Base-by-base conservation (phyloP, 2,329 filamentous ascomycete species). In the Trichoderma semiorbis region DNA sequence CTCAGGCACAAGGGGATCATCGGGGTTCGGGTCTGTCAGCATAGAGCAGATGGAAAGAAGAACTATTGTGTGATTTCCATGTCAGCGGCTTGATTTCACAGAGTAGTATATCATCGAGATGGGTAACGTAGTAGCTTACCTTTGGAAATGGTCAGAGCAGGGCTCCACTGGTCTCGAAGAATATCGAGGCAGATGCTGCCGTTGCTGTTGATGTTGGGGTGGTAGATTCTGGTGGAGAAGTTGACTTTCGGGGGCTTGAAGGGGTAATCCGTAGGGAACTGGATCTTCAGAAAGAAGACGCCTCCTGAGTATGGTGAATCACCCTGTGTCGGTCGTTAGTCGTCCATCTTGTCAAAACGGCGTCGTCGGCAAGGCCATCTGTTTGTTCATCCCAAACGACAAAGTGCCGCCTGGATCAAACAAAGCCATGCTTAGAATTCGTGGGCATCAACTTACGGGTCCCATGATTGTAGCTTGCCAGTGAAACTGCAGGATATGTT, bases 401-500 rank as follows among this genome's bases (percentile, higher is more conserved):
- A 30, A 66, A 50, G 34, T n/a, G 43, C 14, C 21, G 30, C 8
- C 11, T 32, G 43, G 34, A 28, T 60, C 62, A 39, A 24, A 21
- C 16, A 58, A 34, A 28, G 39, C 18, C 8, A 3, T n/a, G 43
- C 43, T 5, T n/a, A 14, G 43, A 12, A 21, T 50, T 5, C 11
- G 11, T 12, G 36, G 65, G 4, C 36, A 43, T 69, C 7, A 77
- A 79, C 93, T 90, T 91, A 97, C 94, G 83, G 96, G 96, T 85
- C 96, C 96, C 96, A 99, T 99, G 83, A 99, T 99, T 68, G 96
- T 99, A 80, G 96, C 96, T 91, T 99, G 96, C 96, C 96, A 99
- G 91, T 98, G 96, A 83, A 99, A 99, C 95, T 99, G 79, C 79
- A 72, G 50, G 28, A 50, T 68, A 55, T 18, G 77, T 82, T 72